Percentiles rank a stretch among this genome's conserved stretches.
These are phyloP conservation scores for Vararia minispora DNA, from an alignment of 768 basidiomycete genomes.

Conservation along the genomic window DNA sequence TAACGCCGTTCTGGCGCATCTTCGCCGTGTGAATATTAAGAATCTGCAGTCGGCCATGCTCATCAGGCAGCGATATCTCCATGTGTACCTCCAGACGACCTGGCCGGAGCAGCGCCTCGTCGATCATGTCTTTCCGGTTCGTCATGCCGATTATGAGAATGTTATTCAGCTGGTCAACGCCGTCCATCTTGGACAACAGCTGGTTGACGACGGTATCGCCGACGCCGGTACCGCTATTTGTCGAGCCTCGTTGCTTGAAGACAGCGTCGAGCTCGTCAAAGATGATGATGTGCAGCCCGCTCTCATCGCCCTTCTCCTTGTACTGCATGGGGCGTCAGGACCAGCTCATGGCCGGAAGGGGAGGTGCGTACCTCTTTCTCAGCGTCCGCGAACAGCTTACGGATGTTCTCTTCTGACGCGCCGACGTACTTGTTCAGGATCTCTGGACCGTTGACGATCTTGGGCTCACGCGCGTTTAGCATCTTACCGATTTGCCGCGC, in stretches of 20 bases:
- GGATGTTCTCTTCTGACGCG: slow-evolving; percentile 93
- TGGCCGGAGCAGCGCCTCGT: slow-evolving; percentile 92
- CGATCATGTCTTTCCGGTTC: slow-evolving; percentile 96
- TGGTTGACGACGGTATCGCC: slow-evolving; percentile 99
- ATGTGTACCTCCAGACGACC: slow-evolving; percentile 99
- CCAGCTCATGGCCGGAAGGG: not conserved
- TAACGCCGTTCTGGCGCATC: slow-evolving; percentile 86
- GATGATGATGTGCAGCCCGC: slow-evolving; percentile 97
- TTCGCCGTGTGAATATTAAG: slow-evolving; percentile 90
- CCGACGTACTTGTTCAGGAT: slow-evolving; percentile 96
- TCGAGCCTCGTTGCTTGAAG: slow-evolving; percentile 96
- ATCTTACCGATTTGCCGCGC: slow-evolving; percentile 99
- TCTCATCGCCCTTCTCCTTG: slow-evolving; percentile 95
- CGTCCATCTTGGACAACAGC: slow-evolving; percentile 99
- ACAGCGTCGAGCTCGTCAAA: slow-evolving; percentile 99
- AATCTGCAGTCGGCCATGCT: slow-evolving; percentile 85
- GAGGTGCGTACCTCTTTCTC: slow-evolving; percentile 71
- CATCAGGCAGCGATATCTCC: slow-evolving; percentile 97
- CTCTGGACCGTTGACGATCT: slow-evolving; percentile 97
- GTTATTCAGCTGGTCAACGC: slow-evolving; percentile 97
- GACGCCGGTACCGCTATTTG: slow-evolving; percentile 85
- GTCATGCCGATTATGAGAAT: slow-evolving; percentile 99
- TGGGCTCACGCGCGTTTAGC: slow-evolving; percentile 96
- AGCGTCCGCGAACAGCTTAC: slow-evolving; percentile 96
- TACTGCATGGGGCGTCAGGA: slow-evolving; percentile 40